Percentiles rank a stretch among this genome's conserved stretches.
Evolutionary conservation across 257 asterid species (phyloP).

Genomic region (Cinchona pubescens): DNA sequence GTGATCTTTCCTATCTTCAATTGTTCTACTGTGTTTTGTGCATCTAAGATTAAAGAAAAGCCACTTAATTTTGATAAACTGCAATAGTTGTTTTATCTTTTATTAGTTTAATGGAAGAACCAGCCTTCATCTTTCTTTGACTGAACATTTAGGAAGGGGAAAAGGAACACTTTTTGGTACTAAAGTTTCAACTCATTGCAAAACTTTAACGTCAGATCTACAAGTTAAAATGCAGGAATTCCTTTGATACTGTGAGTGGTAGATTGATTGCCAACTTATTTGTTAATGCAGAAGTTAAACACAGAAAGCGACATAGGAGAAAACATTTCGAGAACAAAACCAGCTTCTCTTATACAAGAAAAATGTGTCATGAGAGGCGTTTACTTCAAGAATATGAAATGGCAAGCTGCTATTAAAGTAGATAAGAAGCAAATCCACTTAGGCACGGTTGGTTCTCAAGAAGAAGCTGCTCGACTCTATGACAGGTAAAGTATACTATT

Average conservation of each 20-base stretch:
- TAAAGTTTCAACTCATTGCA: neutral
- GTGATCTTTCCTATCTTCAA: neutral
- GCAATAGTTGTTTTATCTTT: neutral
- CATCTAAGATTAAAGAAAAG: neutral
- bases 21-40: neutral
- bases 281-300: slow-evolving; percentile 59
- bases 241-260: neutral
- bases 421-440: slow-evolving; percentile 94
- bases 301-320: slow-evolving; percentile 82
- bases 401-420: slow-evolving; percentile 99
- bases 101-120: neutral
- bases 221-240: neutral
- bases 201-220: neutral
- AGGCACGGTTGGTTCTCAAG: slow-evolving; percentile 93
- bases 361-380: slow-evolving; percentile 83
- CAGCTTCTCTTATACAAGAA: too few species aligned
- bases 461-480: slow-evolving; percentile 87
- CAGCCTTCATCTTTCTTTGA: neutral
- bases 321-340: slow-evolving; percentile 72
- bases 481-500: slow-evolving; percentile 51
- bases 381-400: slow-evolving; percentile 87
- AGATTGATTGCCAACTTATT: neutral
- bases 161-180: neutral
- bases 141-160: neutral
- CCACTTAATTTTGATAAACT: neutral